phyloP scores from a whole-genome alignment of 805 yeast species.

The Kazachstania africana region DNA sequence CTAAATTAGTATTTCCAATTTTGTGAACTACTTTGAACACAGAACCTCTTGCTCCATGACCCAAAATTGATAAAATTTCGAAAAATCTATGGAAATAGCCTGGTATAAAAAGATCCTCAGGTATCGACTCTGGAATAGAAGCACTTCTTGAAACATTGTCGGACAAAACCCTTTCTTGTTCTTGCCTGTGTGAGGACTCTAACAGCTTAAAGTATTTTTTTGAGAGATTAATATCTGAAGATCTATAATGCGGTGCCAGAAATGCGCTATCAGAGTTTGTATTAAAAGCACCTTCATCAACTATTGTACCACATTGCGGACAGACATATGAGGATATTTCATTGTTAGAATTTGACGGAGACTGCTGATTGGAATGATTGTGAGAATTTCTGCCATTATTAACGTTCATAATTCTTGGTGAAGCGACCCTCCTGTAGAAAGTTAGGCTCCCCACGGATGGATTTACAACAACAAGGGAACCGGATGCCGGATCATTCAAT shows the following conservation, averaged over 20 bases:
- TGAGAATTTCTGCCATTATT: not conserved
- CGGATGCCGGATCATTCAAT: constrained; percentile 19
- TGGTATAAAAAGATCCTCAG: constrained; percentile 55
- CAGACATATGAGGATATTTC: constrained; percentile 18
- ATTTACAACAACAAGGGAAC: constrained; percentile 21
- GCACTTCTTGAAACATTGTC: not conserved
- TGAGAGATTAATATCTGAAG: constrained; percentile 7
- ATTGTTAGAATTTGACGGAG: constrained; percentile 4
- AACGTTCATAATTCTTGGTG: not conserved
- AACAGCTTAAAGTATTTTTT: constrained; percentile 13
- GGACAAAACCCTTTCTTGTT: constrained; percentile 1
- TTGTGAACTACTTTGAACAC: constrained; percentile 77
- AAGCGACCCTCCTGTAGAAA: constrained; percentile 10
- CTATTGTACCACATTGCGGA: constrained; percentile 23
- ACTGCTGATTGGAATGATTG: no score
- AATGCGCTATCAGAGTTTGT: no score
- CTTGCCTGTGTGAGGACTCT: constrained; percentile 7
- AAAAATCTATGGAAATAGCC: constrained; percentile 75
- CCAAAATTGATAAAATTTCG: constrained; percentile 45
- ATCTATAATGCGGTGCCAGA: not conserved
- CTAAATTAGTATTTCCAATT: constrained; percentile 56
- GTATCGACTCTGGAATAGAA: constrained; percentile 22
- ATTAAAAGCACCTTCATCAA: constrained; percentile 4
- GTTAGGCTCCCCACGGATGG: constrained; percentile 18
- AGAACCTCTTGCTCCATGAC: constrained; percentile 76